phyloP scores from a whole-genome alignment of 495 filamentous ascomycete species.

The Penicillium mononematosum region DNA sequence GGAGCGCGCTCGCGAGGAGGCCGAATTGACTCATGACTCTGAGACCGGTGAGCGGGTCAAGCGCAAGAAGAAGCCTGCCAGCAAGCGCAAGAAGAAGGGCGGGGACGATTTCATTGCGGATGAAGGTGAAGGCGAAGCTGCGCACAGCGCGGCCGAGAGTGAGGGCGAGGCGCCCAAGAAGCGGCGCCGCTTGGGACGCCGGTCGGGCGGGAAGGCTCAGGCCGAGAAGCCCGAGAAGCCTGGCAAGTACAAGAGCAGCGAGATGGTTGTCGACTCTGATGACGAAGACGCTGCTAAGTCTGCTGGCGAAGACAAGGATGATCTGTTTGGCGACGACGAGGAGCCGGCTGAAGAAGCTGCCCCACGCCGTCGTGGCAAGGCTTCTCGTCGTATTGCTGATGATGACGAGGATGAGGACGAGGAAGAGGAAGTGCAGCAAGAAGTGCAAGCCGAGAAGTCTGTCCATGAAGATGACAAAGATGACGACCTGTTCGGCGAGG shows the following conservation, averaged over 20 bases:
- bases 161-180: slow-evolving; percentile 47
- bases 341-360: slow-evolving; percentile 33
- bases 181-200: slow-evolving; percentile 49
- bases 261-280: slow-evolving; percentile 76
- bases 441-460: slow-evolving; percentile 11
- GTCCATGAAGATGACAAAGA: slow-evolving; percentile 18
- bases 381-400: slow-evolving; percentile 41
- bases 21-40: slow-evolving; percentile 69
- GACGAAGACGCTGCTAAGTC: slow-evolving; percentile 40
- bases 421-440: slow-evolving; percentile 12
- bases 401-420: slow-evolving; percentile 46
- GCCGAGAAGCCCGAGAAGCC: slow-evolving; percentile 14
- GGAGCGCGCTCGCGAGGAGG: slow-evolving; percentile 64
- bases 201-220: slow-evolving; percentile 59
- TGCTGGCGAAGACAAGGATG: slow-evolving; percentile 35
- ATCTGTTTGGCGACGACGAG: slow-evolving; percentile 33
- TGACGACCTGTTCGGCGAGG: slow-evolving; percentile 29
- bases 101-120: slow-evolving; percentile 29
- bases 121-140: slow-evolving; percentile 23
- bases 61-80: slow-evolving; percentile 59
- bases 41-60: slow-evolving; percentile 77
- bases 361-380: slow-evolving; percentile 40
- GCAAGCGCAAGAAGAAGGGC: slow-evolving; percentile 68
- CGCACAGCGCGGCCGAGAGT: slow-evolving; percentile 29
- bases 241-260: slow-evolving; percentile 74